phyloP scores from a whole-genome alignment of 768 basidiomycete genomes.

The Coprinopsis strossmayeri region DNA sequence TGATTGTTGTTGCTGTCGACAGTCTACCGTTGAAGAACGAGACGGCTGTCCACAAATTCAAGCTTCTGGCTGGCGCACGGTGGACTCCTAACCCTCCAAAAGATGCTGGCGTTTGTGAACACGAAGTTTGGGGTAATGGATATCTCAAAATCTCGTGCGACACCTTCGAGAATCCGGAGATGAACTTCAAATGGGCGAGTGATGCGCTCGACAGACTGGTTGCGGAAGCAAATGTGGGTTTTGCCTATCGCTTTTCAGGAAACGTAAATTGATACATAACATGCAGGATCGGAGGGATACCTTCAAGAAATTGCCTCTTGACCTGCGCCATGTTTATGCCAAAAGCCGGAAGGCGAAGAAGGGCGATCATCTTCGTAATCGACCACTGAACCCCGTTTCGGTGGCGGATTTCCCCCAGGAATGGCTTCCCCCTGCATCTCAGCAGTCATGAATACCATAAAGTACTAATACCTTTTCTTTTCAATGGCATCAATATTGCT shows the following conservation, averaged over 20 bases:
- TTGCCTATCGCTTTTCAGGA: slow-evolving; percentile 1
- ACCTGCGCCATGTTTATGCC: slow-evolving; percentile 72
- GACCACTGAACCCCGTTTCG: slow-evolving; percentile 50
- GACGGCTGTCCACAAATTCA: slow-evolving; percentile 75
- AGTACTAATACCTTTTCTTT: neutral
- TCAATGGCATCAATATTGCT: neutral
- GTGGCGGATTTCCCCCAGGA: slow-evolving; percentile 78
- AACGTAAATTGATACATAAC: slow-evolving; percentile 7
- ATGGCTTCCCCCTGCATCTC: slow-evolving; percentile 54
- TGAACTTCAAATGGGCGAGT: slow-evolving; percentile 95
- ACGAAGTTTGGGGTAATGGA: slow-evolving; percentile 55
- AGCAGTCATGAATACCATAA: neutral
- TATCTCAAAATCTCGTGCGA: slow-evolving; percentile 91
- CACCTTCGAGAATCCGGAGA: slow-evolving; percentile 69
- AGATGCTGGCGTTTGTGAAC: slow-evolving; percentile 53
- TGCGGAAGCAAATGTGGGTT: slow-evolving; percentile 75
- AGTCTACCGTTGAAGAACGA: slow-evolving; percentile 58
- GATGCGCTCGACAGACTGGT: slow-evolving; percentile 78
- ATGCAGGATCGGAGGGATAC: slow-evolving; percentile 34
- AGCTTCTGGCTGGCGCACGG: slow-evolving; percentile 81
- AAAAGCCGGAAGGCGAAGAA: slow-evolving; percentile 66
- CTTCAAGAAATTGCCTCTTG: slow-evolving; percentile 69
- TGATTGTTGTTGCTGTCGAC: slow-evolving; percentile 69
- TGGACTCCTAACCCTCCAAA: slow-evolving; percentile 75
- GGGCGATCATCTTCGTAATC: slow-evolving; percentile 59